Evolutionary conservation across 192 early-diverging fungal species (phyloP), one percentile per base, ranked within the genome.

Genomic region (Coemansia sp.): DNA sequence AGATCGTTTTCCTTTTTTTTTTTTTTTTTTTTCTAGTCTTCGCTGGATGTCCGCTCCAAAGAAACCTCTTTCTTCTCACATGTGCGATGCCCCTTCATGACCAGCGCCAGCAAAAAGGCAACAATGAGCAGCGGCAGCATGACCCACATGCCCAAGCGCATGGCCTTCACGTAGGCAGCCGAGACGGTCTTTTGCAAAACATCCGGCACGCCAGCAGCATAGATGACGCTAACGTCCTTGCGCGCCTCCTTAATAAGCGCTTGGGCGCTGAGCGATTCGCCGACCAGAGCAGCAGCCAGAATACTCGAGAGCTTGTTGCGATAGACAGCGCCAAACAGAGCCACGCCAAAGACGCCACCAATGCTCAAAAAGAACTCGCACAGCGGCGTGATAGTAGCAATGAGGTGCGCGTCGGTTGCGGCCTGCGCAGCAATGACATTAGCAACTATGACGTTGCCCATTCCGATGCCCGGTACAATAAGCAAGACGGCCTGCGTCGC

Each of bases 361-460:
- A 89, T 84, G 63, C 85, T 86, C 50, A 89, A 79, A 67, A 86
- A 88, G 61, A 92, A 93, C 42, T 87, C 85, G 25, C 83, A 83
- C 43, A 89, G 69, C 10, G 90, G 84, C 5, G 92, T 91, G 23
- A 86, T 88, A 14, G 88, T 68, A 16, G 90, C 88, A 28, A 93
- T 83, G 6, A 89, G 78, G 34, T 68, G 75, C 14, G 73, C 59
- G 9, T 70, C 75, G 18, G 91, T 92, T 18, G 85, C 68, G 1
- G 88, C 85, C 72, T 95, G 93, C 21, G 87, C 83, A 10, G 85
- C 90, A 42, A 94, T 83, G 42, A 93, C 70, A 28, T 88, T 83
- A 6, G 87, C 86, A 58, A 94, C 92, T 58, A 95, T 84, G 21
- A 88, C 83, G 39, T 83, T 75, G 20, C 96, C 94, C 55, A 90